Conservation (phyloP, 257 asterid genomes). For the Rauvolfia tetraphylla region DNA sequence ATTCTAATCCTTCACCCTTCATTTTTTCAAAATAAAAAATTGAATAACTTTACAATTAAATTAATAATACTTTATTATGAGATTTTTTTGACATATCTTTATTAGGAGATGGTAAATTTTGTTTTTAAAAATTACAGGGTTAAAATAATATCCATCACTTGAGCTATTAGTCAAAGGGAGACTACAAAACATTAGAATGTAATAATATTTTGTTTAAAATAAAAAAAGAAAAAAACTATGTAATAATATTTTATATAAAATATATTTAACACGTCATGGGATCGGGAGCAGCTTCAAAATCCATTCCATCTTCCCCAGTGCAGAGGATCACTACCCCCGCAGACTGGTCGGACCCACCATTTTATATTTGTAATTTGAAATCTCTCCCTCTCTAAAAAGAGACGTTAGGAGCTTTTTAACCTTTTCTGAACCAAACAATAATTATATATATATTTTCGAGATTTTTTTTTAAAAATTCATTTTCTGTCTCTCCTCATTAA, state of each 20-base stretch:
- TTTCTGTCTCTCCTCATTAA: constrained; percentile 46
- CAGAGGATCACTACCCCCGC: not conserved
- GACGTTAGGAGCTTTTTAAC: constrained; percentile 66
- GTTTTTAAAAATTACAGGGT: too few relatives aligned
- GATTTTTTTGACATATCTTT: too few relatives aligned
- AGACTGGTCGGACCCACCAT: constrained; percentile 24
- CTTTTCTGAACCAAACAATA: constrained; percentile 34
- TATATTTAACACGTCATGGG: not conserved
- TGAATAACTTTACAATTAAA: too few relatives aligned
- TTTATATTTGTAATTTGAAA: constrained; percentile 56
- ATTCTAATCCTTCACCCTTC: too few relatives aligned
- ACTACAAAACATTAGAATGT: too few relatives aligned
- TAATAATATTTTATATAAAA: not conserved
- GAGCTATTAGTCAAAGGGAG: too few relatives aligned
- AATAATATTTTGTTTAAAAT: too few relatives aligned
- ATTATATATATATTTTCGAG: constrained; percentile 10
- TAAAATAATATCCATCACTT: too few relatives aligned
- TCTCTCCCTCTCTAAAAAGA: constrained; percentile 48
- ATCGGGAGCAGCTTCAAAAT: not conserved
- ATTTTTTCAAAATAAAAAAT: too few relatives aligned
- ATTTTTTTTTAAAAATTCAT: constrained; percentile 23
- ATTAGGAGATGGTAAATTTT: too few relatives aligned
- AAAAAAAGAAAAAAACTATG: too few relatives aligned
- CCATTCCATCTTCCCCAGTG: not conserved
- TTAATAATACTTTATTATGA: too few relatives aligned